phyloP scores from a whole-genome alignment of 2,329 filamentous ascomycete genomes.

The Apiospora arundinis region DNA sequence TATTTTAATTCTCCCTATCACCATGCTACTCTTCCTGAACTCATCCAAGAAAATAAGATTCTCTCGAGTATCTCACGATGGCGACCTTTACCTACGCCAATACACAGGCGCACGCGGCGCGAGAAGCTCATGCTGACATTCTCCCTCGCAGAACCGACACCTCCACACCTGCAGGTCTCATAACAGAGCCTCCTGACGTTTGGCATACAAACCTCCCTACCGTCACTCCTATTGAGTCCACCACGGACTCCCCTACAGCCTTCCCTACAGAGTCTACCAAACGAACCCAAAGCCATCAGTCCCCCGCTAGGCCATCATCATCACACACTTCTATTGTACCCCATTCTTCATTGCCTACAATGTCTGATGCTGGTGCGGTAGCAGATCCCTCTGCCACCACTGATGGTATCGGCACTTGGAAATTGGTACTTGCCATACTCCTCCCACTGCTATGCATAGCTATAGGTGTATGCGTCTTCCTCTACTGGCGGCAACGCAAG shows the following conservation, averaged over 20 bases:
- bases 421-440: constrained; percentile 15
- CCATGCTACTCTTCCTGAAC: not conserved
- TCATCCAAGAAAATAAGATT: not conserved
- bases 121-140: not conserved
- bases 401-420: constrained; percentile 11
- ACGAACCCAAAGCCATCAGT: not conserved
- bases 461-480: not conserved
- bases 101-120: not conserved
- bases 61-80: not conserved
- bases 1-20: too few relatives aligned
- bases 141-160: not conserved
- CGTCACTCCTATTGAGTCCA: not conserved
- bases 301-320: not conserved
- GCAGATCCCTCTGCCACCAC: not conserved
- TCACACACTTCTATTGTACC: not conserved
- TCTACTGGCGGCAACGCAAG: constrained; percentile 17
- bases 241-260: not conserved
- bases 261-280: not conserved
- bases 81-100: not conserved
- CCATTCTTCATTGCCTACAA: not conserved
- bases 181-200: not conserved
- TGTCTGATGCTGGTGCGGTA: constrained; percentile 14
- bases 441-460: constrained; percentile 13
- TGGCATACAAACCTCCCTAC: not conserved
- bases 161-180: not conserved